Percentiles rank a stretch among this genome's conserved stretches.
phyloP scores from a whole-genome alignment of 805 yeast genomes.

The Brettanomyces custersianus region DNA sequence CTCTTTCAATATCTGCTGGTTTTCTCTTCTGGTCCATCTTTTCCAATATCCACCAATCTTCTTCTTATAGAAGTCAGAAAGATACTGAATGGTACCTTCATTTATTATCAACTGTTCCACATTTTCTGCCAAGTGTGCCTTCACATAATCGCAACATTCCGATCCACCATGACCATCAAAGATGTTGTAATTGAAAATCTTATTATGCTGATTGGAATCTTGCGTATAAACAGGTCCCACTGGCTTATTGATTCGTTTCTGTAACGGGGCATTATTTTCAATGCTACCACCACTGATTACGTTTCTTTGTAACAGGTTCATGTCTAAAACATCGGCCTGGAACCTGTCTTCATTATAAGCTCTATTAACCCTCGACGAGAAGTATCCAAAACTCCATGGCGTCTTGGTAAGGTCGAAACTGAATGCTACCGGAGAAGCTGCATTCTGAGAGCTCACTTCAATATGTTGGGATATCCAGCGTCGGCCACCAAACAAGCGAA shows the following conservation, averaged over 20 bases:
- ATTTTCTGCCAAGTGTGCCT: conserved; percentile 40
- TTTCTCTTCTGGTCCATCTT: conserved; percentile 47
- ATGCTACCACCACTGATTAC: conserved; percentile 1
- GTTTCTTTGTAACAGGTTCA: conserved; percentile 12
- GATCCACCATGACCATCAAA: conserved; percentile 96
- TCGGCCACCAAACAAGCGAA: background rate
- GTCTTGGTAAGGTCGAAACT: conserved; percentile 52
- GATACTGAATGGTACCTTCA: conserved; percentile 26
- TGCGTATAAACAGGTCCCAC: conserved; percentile 12
- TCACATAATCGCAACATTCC: conserved; percentile 58
- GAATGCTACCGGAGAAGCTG: conserved; percentile 23
- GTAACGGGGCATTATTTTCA: conserved; percentile 6
- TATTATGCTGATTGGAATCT: conserved; percentile 6
- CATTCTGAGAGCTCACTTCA: conserved; percentile 13
- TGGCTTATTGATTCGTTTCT: conserved; percentile 10
- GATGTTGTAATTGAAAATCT: conserved; percentile 61
- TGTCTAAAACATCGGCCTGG: conserved; percentile 39
- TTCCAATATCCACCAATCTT: conserved; percentile 83
- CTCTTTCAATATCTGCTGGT: conserved; percentile 13
- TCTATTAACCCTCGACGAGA: conserved; percentile 66
- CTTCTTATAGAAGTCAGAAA: conserved; percentile 46
- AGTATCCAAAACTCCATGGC: conserved; percentile 75
- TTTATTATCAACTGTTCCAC: conserved; percentile 37
- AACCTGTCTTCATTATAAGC: conserved; percentile 74
- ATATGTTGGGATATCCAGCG: conserved; percentile 22